Evolutionary conservation across 768 basidiomycete genomes (phyloP).

Genomic region (Leccinum olivaceopallidum): DNA sequence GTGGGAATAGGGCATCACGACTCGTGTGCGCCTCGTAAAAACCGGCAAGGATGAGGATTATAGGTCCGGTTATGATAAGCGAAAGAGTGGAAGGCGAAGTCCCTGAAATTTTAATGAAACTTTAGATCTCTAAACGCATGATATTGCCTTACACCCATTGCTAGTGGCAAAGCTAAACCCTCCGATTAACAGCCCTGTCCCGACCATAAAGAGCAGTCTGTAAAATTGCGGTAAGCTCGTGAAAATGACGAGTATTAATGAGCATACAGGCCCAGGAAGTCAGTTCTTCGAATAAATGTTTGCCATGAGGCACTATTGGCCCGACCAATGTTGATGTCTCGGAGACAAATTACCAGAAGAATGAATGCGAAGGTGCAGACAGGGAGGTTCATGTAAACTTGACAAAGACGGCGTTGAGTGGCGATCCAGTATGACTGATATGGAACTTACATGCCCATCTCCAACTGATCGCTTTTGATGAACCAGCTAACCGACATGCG

Average conservation of each 20-base stretch:
- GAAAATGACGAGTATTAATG: slow-evolving; percentile 14
- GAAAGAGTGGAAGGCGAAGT: slow-evolving; percentile 56
- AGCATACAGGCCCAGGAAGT: slow-evolving; percentile 77
- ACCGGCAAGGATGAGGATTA: slow-evolving; percentile 57
- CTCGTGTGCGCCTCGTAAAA: slow-evolving; percentile 67
- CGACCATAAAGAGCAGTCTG: slow-evolving; percentile 73
- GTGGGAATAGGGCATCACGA: slow-evolving; percentile 73
- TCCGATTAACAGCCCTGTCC: slow-evolving; percentile 66
- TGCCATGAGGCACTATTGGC: slow-evolving; percentile 56
- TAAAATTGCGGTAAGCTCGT: slow-evolving; percentile 21
- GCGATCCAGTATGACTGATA: slow-evolving; percentile 10
- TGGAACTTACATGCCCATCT: slow-evolving; percentile 78
- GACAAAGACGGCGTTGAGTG: slow-evolving; percentile 15
- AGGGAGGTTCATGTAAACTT: slow-evolving; percentile 85
- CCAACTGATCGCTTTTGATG: slow-evolving; percentile 52
- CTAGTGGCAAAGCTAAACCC: slow-evolving; percentile 78
- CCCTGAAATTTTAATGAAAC: slow-evolving; percentile 48
- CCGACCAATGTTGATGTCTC: slow-evolving; percentile 48
- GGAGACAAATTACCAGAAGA: slow-evolving; percentile 61
- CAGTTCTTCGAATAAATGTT: slow-evolving; percentile 56
- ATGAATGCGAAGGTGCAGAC: slow-evolving; percentile 61
- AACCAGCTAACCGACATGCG: slow-evolving; percentile 31
- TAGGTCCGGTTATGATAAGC: slow-evolving; percentile 56
- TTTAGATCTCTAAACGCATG: slow-evolving; percentile 4
- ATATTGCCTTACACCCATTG: slow-evolving; percentile 58